phyloP scores from a whole-genome alignment of 2,329 filamentous ascomycete species.

The Nigrospora oryzae region DNA sequence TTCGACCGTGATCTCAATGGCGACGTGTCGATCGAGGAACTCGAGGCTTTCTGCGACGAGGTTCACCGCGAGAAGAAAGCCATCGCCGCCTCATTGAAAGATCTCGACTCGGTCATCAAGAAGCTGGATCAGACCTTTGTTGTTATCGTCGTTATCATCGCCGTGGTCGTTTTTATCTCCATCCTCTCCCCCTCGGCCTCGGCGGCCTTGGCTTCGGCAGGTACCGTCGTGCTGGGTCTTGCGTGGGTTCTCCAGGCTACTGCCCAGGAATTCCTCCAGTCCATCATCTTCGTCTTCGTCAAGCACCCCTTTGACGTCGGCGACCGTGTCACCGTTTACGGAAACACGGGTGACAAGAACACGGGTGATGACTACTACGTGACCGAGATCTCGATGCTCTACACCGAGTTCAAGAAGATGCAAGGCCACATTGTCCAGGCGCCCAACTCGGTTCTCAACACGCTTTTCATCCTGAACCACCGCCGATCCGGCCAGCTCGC shows the following conservation, averaged over 20 bases:
- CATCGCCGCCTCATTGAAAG: constrained; percentile 89
- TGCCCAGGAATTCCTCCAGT: constrained; percentile 90
- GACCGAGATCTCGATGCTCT: constrained; percentile 85
- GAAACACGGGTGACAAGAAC: constrained; percentile 71
- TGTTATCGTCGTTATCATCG: constrained; percentile 75
- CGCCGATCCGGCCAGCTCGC: constrained; percentile 81
- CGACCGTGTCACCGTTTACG: constrained; percentile 85
- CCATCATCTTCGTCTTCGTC: constrained; percentile 89
- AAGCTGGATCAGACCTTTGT: constrained; percentile 86
- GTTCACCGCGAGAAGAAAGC: constrained; percentile 92
- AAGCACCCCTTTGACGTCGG: constrained; percentile 97
- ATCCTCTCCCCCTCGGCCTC: constrained; percentile 87
- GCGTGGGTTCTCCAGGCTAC: constrained; percentile 91
- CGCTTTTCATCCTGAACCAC: constrained; percentile 90
- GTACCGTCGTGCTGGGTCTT: constrained; percentile 77
- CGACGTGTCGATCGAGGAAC: constrained; percentile 90
- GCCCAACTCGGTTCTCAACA: constrained; percentile 89
- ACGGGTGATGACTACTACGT: constrained; percentile 93
- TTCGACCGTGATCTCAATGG: constrained; percentile 97
- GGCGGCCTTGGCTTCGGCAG: constrained; percentile 80
- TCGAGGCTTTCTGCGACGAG: constrained; percentile 88
- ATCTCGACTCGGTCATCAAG: constrained; percentile 85
- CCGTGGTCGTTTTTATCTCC: constrained; percentile 78
- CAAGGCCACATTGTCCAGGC: constrained; percentile 93
- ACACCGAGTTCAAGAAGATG: constrained; percentile 98